Percentiles rank a stretch among this genome's conserved stretches.
These are phyloP conservation scores for Mesembryanthemum crystallinum DNA, from an alignment of 148 eudicot genomes.

Conservation along the genomic window DNA sequence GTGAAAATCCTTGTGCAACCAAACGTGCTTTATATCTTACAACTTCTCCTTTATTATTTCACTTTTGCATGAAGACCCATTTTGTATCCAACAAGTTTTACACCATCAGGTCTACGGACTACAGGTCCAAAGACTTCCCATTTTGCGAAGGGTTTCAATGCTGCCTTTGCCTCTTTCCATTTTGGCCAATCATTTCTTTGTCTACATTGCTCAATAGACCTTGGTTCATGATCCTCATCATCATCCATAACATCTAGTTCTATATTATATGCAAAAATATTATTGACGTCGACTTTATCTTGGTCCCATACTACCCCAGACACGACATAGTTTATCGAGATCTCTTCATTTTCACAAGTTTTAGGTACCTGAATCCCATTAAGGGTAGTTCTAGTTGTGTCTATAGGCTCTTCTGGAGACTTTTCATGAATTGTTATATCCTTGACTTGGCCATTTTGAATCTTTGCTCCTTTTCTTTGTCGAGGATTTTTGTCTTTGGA, in stretches of 20 bases:
- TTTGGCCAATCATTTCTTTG: conserved; percentile 2
- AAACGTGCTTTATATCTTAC: neutral
- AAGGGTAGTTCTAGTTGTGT: too few relatives aligned
- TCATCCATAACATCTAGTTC: neutral
- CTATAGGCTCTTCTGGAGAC: too few relatives aligned
- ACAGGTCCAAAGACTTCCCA: neutral
- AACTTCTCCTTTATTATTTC: conserved; percentile 9
- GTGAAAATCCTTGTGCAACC: neutral
- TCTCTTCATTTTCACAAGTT: too few relatives aligned
- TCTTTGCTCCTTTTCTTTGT: too few relatives aligned
- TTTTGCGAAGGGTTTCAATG: too few relatives aligned
- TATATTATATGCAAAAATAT: neutral
- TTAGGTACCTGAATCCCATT: too few relatives aligned
- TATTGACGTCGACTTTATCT: neutral
- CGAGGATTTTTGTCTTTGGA: too few relatives aligned
- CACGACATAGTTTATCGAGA: neutral
- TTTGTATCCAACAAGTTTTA: conserved; percentile 7
- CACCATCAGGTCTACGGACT: neutral
- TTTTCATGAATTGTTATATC: too few relatives aligned
- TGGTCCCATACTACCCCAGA: neutral
- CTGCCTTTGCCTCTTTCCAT: conserved; percentile 9
- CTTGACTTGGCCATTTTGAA: too few relatives aligned
- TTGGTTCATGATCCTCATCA: neutral
- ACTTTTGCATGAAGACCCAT: neutral
- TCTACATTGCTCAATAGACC: neutral